Evolutionary conservation across 345 rosid species (phyloP).

Genomic region (Citrus trifoliata): DNA sequence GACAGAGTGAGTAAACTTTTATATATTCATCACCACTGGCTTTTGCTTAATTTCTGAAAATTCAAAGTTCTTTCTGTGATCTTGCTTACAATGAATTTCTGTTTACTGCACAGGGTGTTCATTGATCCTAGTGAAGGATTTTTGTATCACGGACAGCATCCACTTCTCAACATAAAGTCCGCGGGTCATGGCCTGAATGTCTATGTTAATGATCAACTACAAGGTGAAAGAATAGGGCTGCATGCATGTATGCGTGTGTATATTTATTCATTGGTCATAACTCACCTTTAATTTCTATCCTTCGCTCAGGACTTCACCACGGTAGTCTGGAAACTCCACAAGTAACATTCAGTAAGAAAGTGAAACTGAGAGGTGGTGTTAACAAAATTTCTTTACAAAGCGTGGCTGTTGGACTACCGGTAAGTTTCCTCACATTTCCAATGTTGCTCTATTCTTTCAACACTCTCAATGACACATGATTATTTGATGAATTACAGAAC

Average conservation of each 20-base stretch:
- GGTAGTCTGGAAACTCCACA: slow-evolving; percentile 59
- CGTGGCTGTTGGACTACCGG: slow-evolving; percentile 78
- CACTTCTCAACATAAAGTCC: slow-evolving; percentile 52
- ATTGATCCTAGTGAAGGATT: slow-evolving; percentile 53
- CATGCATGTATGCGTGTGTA: not conserved
- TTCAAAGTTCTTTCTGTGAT: not conserved
- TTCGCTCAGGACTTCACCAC: slow-evolving; percentile 60
- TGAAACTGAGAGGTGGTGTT: slow-evolving; percentile 67
- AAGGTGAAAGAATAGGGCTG: slow-evolving; percentile 37
- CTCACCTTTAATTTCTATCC: not conserved
- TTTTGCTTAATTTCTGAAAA: slow-evolving; percentile 22
- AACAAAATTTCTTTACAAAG: slow-evolving; percentile 80
- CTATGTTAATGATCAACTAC: slow-evolving; percentile 69
- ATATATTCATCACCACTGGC: not conserved
- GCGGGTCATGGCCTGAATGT: slow-evolving; percentile 80
- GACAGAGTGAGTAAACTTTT: not conserved
- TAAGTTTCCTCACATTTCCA: slow-evolving; percentile 26
- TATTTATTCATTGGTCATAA: too few relatives aligned
- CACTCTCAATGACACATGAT: not conserved
- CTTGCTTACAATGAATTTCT: not conserved
- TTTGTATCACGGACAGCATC: slow-evolving; percentile 51
- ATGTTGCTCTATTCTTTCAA: not conserved
- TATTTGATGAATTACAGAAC: slow-evolving; percentile 46
- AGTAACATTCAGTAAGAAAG: slow-evolving; percentile 61
- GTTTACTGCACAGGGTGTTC: slow-evolving; percentile 41